These are phyloP conservation scores for Colletotrichum sp. DNA, from an alignment of 2,329 filamentous ascomycete species.

Conservation along the genomic window DNA sequence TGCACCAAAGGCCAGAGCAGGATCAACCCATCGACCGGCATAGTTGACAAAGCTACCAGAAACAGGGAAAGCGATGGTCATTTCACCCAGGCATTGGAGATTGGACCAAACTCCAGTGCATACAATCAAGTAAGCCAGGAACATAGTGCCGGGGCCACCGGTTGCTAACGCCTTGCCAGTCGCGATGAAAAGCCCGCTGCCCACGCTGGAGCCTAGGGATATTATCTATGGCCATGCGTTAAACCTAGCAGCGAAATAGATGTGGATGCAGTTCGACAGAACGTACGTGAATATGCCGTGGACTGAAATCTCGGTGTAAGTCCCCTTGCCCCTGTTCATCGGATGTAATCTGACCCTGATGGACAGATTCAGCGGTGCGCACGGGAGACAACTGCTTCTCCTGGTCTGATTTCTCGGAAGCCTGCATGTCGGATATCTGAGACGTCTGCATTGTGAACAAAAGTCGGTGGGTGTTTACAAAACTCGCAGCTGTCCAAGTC, in stretches of 20 bases:
- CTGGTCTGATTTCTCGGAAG: not conserved
- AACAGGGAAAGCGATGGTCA: constrained; percentile 39
- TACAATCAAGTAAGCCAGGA: constrained; percentile 35
- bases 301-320: not conserved
- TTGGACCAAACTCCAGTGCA: constrained; percentile 18
- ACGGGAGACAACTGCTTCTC: not conserved
- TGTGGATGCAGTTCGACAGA: not conserved
- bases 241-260: not conserved
- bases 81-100: constrained; percentile 30
- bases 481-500: not conserved
- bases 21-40: constrained; percentile 40
- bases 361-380: not conserved
- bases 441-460: not conserved
- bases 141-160: constrained; percentile 33
- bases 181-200: constrained; percentile 40
- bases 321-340: not conserved
- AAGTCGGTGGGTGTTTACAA: not conserved
- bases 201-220: constrained; percentile 33
- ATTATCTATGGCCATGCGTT: constrained; percentile 19
- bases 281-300: not conserved
- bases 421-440: not conserved
- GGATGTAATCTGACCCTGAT: not conserved
- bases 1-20: constrained; percentile 40
- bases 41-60: constrained; percentile 41
- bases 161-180: constrained; percentile 33